Evolutionary conservation across 2,329 filamentous ascomycete genomes (phyloP).

Genomic region (Fusarium humuli): DNA sequence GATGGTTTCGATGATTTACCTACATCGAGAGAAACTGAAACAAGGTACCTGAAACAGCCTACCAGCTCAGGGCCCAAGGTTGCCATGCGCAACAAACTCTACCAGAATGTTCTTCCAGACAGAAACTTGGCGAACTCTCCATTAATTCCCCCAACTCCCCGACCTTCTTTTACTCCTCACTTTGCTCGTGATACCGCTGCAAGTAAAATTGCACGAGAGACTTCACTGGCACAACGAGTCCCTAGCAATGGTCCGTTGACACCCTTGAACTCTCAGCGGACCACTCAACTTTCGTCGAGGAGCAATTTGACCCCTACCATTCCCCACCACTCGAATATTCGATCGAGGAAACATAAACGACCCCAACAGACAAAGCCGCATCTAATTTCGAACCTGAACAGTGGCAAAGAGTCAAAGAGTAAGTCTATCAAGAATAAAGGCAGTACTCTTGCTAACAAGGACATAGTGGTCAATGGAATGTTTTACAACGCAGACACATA

Average conservation of each 20-base stretch:
- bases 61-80: conserved; percentile 76
- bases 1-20: conserved; percentile 95
- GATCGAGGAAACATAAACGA: conserved; percentile 68
- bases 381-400: conserved; percentile 85
- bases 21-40: conserved; percentile 85
- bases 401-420: conserved; percentile 83
- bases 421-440: conserved; percentile 50
- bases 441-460: conserved; percentile 47
- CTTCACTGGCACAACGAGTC: conserved; percentile 69
- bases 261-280: conserved; percentile 66
- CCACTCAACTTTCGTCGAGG: conserved; percentile 64
- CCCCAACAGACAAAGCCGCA: conserved; percentile 81
- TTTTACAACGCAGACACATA: conserved; percentile 89
- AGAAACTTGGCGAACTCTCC: conserved; percentile 66
- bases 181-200: conserved; percentile 75
- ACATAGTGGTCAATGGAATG: conserved; percentile 89
- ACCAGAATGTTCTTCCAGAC: conserved; percentile 67
- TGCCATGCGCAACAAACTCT: conserved; percentile 66
- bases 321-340: conserved; percentile 57
- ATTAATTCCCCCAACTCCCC: conserved; percentile 66
- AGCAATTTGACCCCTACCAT: conserved; percentile 58
- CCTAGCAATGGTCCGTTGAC: conserved; percentile 66
- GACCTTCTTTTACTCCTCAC: conserved; percentile 65
- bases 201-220: conserved; percentile 73
- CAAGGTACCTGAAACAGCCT: conserved; percentile 84